Evolutionary conservation across 208 protist genomes (phyloP).

Genomic region (Leishmania turanica): DNA sequence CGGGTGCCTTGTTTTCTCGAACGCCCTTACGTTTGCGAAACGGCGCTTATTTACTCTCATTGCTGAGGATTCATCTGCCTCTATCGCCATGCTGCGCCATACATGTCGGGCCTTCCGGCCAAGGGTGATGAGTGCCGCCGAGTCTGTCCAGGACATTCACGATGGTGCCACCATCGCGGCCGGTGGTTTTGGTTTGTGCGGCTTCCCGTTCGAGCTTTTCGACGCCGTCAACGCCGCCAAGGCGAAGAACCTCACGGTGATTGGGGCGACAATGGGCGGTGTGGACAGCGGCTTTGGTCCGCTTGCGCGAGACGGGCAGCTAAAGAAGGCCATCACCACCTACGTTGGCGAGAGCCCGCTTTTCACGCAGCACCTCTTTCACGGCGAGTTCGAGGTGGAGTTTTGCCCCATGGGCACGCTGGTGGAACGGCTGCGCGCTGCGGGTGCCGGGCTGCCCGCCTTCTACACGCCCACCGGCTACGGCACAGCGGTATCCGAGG

Average conservation of each 20-base stretch:
- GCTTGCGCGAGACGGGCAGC: conserved; percentile 84
- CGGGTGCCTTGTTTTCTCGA: neutral
- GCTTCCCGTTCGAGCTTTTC: conserved; percentile 89
- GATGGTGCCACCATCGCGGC: conserved; percentile 59
- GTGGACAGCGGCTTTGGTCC: conserved; percentile 87
- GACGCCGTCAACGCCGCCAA: conserved; percentile 50
- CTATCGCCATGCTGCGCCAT: conserved; percentile 22
- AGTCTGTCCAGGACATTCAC: conserved; percentile 57
- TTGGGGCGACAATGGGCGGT: conserved; percentile 83
- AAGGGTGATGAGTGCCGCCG: conserved; percentile 32
- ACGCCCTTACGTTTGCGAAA: neutral
- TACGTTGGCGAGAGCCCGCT: conserved; percentile 94
- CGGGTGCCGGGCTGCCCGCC: conserved; percentile 94
- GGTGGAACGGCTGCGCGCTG: conserved; percentile 90
- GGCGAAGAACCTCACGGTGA: conserved; percentile 83
- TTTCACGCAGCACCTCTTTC: conserved; percentile 89
- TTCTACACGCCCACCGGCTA: conserved; percentile 95
- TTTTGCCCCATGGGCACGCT: conserved; percentile 95
- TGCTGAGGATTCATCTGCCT: too few relatives aligned
- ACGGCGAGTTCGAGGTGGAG: conserved; percentile 93
- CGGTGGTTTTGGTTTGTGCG: conserved; percentile 94
- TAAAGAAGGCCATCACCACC: conserved; percentile 76
- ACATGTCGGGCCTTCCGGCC: conserved; percentile 10
- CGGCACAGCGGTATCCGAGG: conserved; percentile 81
- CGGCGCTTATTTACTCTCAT: neutral